Base-by-base conservation (phyloP, 2,329 filamentous ascomycete genomes). In the Colletotrichum endophyticum region DNA sequence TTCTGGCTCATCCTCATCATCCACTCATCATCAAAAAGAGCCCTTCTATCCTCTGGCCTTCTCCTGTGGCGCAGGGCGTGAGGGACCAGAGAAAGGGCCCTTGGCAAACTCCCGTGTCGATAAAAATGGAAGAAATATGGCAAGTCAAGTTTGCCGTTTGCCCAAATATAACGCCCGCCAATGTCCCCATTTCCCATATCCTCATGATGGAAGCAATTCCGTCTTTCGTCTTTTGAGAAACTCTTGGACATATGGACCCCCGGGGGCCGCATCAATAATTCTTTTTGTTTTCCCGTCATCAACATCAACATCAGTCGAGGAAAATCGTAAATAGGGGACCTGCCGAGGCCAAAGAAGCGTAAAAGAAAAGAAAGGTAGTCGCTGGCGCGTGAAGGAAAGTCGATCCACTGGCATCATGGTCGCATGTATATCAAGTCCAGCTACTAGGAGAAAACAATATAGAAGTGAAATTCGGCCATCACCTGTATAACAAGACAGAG, bases 381-480 rank as follows among this genome's bases (percentile, higher is more conserved):
- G 70, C 70, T 64, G 69, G 32, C 28, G 69, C 53, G 56, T 34
- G 13, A 73, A 74, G 73, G 63, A 73, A 49, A 25, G 74, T 73
- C 74, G 70, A 76, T 76, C 74, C 74, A 76, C 74, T 76, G 64
- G 70, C 59, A 66, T 70, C 70, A 70, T 69, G 59, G 70, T 66
- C 74, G 63, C 44, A 53, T 53, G 44, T 76, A 76, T 73, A 39
- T 74, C 49, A 71, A 73, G 74, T 76, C 74, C 74, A 76, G 74
- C 74, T 76, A 76, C 73, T 73, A 73, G 32, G 44, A 73, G 64
- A 76, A 76, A 70, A 76, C 64, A 73, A 70, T 73, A 76, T 66
- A 66, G 64, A 76, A 73, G 70, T 70, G 57, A 73, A 74, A 69
- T 53, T 66, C 34, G 12, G 64, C 70, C 70, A 44, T 27, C 64